Percentiles rank a stretch among this genome's conserved stretches.
These are phyloP conservation scores for Ophiostoma triangulosporum DNA, from an alignment of 2,329 filamentous ascomycete species.

Conservation along the genomic window DNA sequence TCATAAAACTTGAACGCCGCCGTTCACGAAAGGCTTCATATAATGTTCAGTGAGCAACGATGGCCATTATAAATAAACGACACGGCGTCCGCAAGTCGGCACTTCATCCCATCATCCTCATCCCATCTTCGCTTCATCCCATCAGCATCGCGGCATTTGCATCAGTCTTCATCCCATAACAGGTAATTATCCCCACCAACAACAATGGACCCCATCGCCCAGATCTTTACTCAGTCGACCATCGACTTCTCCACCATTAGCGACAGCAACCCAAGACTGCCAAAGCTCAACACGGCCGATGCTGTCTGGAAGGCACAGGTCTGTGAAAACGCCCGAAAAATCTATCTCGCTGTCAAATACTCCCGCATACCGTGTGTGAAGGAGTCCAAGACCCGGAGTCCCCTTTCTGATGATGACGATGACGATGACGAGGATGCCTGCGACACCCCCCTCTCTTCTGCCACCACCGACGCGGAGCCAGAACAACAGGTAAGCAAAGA, in stretches of 20 bases:
- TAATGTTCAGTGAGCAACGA: too few relatives aligned
- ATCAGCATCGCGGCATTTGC: not conserved
- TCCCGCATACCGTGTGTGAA: not conserved
- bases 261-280: not conserved
- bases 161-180: too few relatives aligned
- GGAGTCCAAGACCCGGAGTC: not conserved
- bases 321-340: not conserved
- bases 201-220: not conserved
- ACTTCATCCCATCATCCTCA: not conserved
- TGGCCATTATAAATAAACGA: not conserved
- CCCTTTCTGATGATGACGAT: not conserved
- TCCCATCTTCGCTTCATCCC: not conserved
- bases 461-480: not conserved
- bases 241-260: not conserved
- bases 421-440: not conserved
- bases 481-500: not conserved
- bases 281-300: not conserved
- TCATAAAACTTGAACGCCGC: too few relatives aligned
- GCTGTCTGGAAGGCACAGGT: not conserved
- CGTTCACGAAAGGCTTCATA: too few relatives aligned
- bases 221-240: not conserved
- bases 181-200: not conserved
- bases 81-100: not conserved
- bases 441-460: not conserved
- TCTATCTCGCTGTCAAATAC: slow-evolving; percentile 4